A percentile compares a stretch with the other conserved stretches of the same genome.
Evolutionary conservation across 148 eudicot species (phyloP).

Genomic region (Cornus controversa): DNA sequence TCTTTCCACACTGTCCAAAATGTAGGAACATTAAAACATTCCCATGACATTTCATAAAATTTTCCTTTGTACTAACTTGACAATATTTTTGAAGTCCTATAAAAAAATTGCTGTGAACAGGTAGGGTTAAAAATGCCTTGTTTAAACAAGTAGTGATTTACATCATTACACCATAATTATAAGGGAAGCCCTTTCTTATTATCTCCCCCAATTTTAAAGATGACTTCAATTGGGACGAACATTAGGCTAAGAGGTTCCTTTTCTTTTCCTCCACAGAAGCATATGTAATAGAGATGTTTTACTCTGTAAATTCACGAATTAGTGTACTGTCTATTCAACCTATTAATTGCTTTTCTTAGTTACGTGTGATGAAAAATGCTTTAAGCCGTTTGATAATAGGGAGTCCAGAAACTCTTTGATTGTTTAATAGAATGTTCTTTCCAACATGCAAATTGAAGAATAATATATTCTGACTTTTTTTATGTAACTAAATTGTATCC

Average conservation of each 20-base stretch:
- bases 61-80: too few species aligned
- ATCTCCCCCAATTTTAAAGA: not conserved
- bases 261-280: too few species aligned
- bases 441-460: not conserved
- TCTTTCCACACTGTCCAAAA: not conserved
- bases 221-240: not conserved
- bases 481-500: not conserved
- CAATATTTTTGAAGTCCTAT: too few species aligned
- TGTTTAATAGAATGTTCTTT: not conserved
- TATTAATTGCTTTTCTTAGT: not conserved
- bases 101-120: too few species aligned
- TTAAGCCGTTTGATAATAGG: not conserved
- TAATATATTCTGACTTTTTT: not conserved
- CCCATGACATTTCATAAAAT: not conserved
- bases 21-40: not conserved
- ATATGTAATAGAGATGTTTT: too few species aligned
- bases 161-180: not conserved
- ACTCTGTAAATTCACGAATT: too few species aligned
- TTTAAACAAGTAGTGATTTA: too few species aligned
- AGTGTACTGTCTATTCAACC: not conserved
- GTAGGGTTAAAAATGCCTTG: too few species aligned
- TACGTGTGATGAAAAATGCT: not conserved
- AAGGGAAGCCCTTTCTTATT: too few species aligned
- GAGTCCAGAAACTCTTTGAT: not conserved
- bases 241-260: not conserved